Evolutionary conservation across 129 eudicot species (phyloP).

Genomic region (Helichrysum umbraculigerum): DNA sequence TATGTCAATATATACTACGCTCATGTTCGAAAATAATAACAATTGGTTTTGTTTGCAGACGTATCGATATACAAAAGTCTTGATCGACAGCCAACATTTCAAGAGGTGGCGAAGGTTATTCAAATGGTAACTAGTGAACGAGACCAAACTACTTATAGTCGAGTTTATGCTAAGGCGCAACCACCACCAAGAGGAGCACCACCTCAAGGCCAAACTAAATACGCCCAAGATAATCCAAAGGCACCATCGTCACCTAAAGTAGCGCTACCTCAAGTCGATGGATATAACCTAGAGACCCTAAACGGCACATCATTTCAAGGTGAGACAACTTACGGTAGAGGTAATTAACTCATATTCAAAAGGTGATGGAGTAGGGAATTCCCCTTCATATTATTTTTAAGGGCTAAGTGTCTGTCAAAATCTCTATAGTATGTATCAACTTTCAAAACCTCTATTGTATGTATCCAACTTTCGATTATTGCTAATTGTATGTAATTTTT

Average conservation of each 20-base stretch:
- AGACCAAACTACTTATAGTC: background rate
- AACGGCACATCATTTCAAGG: background rate
- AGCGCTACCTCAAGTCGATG: background rate
- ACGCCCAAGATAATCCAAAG: background rate
- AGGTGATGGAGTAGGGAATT: too few relatives aligned
- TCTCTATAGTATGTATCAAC: too few relatives aligned
- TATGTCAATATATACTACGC: too few relatives aligned
- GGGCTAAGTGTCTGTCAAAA: too few relatives aligned
- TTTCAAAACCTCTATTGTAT: too few relatives aligned
- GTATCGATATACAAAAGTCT: too few relatives aligned
- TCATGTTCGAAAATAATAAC: too few relatives aligned
- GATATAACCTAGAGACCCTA: background rate
- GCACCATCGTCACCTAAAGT: background rate
- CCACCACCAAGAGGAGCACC: constrained; percentile 3
- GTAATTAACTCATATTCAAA: background rate
- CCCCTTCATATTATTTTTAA: too few relatives aligned
- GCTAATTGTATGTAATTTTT: too few relatives aligned
- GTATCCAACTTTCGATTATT: too few relatives aligned
- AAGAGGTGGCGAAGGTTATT: background rate
- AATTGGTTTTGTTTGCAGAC: background rate
- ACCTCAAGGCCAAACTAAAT: background rate
- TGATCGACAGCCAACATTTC: background rate
- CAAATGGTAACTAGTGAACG: background rate
- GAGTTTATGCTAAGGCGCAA: background rate
- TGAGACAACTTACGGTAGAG: background rate